These are phyloP conservation scores for Fusarium odoratissimum DNA, from an alignment of 2,329 filamentous ascomycete species.

Conservation along the genomic window DNA sequence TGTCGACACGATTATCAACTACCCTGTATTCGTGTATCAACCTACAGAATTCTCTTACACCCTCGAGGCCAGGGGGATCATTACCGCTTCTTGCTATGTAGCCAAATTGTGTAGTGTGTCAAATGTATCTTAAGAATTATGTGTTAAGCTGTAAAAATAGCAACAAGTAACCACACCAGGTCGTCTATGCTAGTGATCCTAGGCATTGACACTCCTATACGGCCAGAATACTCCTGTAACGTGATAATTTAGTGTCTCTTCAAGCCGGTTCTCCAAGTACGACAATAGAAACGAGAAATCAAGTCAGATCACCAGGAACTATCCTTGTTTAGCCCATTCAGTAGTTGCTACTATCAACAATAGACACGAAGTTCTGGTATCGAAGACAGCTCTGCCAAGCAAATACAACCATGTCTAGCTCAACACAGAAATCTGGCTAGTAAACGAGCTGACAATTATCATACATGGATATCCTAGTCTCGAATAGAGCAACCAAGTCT, in stretches of 20 bases:
- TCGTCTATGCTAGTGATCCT: neutral
- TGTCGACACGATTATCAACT: neutral
- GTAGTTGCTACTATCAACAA: neutral
- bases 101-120: neutral
- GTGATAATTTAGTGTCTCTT: neutral
- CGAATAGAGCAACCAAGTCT: neutral
- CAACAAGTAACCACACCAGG: neutral
- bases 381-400: neutral
- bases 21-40: neutral
- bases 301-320: neutral
- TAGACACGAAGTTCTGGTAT: neutral
- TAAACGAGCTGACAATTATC: neutral
- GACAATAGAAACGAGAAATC: too few species aligned
- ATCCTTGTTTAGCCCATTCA: neutral
- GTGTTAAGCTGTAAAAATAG: neutral
- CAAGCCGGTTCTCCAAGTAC: neutral
- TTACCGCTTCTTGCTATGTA: neutral
- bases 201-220: neutral
- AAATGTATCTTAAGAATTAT: too few species aligned
- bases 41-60: neutral
- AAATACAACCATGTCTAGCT: conserved; percentile 11
- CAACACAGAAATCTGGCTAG: neutral
- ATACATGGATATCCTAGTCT: neutral
- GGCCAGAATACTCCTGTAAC: neutral
- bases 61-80: neutral